Conservation (phyloP, 495 filamentous ascomycete genomes). For the Daldinia loculata region DNA sequence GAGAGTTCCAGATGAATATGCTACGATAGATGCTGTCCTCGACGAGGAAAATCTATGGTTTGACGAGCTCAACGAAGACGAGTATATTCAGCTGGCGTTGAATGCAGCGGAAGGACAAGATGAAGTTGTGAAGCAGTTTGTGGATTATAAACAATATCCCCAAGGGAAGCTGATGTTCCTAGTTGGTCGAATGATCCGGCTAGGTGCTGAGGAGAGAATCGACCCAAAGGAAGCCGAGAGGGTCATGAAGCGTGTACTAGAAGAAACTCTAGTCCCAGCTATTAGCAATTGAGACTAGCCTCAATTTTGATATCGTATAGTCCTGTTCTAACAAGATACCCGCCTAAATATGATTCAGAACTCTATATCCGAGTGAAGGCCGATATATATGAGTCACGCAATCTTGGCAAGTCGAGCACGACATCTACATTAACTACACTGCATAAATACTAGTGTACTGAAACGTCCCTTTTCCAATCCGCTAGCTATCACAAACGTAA, state of each 20-base stretch:
- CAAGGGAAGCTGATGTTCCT: constrained; percentile 84
- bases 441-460: constrained; percentile 5
- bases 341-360: constrained; percentile 3
- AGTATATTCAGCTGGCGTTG: constrained; percentile 67
- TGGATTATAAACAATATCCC: constrained; percentile 66
- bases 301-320: constrained; percentile 8
- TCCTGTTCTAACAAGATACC: constrained; percentile 14
- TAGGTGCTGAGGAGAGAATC: constrained; percentile 76
- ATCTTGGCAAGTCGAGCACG: constrained; percentile 31
- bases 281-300: constrained; percentile 15
- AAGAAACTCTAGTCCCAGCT: constrained; percentile 42
- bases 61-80: constrained; percentile 63
- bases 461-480: neutral
- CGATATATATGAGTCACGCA: constrained; percentile 35
- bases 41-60: constrained; percentile 72
- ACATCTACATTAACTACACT: constrained; percentile 22
- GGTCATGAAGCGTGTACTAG: constrained; percentile 66
- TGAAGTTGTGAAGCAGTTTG: constrained; percentile 75
- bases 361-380: constrained; percentile 8
- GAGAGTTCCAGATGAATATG: constrained; percentile 53
- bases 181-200: constrained; percentile 89
- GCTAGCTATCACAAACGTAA: neutral
- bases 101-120: constrained; percentile 58
- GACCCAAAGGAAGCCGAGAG: constrained; percentile 77
- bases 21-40: constrained; percentile 67